phyloP scores from a whole-genome alignment of 305 asterid species.

The Stenogyne calaminthoides region DNA sequence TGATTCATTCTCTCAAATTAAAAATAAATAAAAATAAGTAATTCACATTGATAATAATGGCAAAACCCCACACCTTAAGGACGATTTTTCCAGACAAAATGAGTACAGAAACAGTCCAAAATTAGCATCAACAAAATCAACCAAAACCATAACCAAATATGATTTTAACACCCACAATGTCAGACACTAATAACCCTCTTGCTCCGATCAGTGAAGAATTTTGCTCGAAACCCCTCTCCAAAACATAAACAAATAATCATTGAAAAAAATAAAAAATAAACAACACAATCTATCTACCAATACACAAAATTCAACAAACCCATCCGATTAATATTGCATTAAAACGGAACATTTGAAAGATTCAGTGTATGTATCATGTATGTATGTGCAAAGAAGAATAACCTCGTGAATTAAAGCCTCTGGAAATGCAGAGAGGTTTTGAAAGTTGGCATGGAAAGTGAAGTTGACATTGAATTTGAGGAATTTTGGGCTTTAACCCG shows the following conservation, averaged over 20 bases:
- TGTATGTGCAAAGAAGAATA: background rate
- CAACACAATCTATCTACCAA: background rate
- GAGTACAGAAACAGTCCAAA: background rate
- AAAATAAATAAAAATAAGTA: background rate
- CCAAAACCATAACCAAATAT: background rate
- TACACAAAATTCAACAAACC: constrained; percentile 25
- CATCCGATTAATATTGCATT: constrained; percentile 1
- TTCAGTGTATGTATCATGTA: background rate
- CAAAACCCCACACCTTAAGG: background rate
- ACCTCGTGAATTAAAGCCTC: constrained; percentile 24
- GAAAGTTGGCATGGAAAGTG: constrained; percentile 19
- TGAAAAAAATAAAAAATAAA: background rate
- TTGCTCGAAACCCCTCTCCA: background rate
- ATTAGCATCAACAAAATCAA: constrained; percentile 7
- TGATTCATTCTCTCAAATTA: background rate
- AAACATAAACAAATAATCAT: background rate
- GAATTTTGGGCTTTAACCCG: constrained; percentile 18
- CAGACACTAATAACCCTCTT: background rate
- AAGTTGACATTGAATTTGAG: background rate
- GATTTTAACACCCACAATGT: background rate
- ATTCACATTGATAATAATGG: constrained; percentile 4
- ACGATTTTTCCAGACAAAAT: background rate
- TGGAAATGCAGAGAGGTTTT: background rate
- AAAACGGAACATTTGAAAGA: background rate
- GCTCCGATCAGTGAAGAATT: background rate